A percentile compares a stretch with the other conserved stretches of the same genome.
phyloP scores from a whole-genome alignment of 169 alveolate species.

The Plasmodium reichenowi region DNA sequence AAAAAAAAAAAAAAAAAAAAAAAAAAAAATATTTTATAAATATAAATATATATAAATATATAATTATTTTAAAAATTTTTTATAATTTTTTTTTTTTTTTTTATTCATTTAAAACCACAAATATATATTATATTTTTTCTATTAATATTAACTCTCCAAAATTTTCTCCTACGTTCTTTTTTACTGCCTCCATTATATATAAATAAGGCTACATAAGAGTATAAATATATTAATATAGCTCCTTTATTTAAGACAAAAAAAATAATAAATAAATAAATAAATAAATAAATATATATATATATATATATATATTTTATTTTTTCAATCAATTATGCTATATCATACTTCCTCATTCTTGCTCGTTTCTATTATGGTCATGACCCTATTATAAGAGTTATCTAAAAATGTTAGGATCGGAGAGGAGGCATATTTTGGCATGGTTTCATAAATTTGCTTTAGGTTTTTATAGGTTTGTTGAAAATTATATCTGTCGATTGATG shows the following conservation, averaged over 20 bases:
- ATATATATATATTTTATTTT: background rate
- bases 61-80: no score
- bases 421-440: conserved; percentile 70
- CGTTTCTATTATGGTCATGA: conserved; percentile 46
- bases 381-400: conserved; percentile 61
- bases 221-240: no score
- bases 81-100: no score
- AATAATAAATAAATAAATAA: background rate
- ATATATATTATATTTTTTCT: no score
- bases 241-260: background rate
- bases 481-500: conserved; percentile 44
- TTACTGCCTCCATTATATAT: background rate
- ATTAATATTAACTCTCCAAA: no score
- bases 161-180: background rate
- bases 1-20: no score
- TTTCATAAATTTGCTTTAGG: conserved; percentile 22
- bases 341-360: conserved; percentile 34
- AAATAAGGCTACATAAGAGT: background rate
- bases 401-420: conserved; percentile 63
- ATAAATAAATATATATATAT: background rate
- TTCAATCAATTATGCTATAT: background rate
- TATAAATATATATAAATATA: no score
- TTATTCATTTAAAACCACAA: no score
- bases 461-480: conserved; percentile 54
- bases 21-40: no score